These are phyloP conservation scores for Populus ilicifolia DNA, from an alignment of 345 rosid genomes.

Conservation along the genomic window DNA sequence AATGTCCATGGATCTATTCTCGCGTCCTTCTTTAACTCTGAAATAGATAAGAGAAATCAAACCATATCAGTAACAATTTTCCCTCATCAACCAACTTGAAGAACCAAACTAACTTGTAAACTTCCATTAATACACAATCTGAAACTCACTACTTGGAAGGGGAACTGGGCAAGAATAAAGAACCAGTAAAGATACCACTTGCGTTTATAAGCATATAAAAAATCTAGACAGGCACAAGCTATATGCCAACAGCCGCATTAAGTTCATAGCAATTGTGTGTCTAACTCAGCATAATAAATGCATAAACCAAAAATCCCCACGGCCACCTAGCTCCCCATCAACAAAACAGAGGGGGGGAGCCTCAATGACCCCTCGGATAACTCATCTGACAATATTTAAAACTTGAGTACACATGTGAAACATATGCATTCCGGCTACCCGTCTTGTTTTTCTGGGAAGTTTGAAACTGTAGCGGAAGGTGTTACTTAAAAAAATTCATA, in stretches of 20 bases:
- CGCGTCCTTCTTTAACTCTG: constrained; percentile 16
- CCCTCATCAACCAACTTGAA: neutral
- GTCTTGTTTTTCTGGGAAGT: neutral
- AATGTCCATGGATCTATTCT: constrained; percentile 36
- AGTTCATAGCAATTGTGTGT: neutral
- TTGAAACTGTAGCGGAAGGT: no score
- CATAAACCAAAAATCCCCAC: constrained; percentile 6
- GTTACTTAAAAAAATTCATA: no score
- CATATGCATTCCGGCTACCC: neutral
- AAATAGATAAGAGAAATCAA: neutral
- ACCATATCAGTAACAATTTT: neutral
- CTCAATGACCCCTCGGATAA: constrained; percentile 2
- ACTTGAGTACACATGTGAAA: neutral
- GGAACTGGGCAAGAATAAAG: neutral
- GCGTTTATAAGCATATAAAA: neutral
- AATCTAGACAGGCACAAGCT: neutral
- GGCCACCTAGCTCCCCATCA: neutral
- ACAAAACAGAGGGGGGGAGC: neutral
- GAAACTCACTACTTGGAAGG: neutral
- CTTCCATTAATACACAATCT: neutral
- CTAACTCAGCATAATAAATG: neutral
- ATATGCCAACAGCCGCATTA: neutral
- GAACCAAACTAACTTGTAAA: neutral
- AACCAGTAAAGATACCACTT: neutral
- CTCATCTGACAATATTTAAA: neutral